Evolutionary conservation across 345 rosid species (phyloP).

Genomic region (Chamaenerion angustifolium): DNA sequence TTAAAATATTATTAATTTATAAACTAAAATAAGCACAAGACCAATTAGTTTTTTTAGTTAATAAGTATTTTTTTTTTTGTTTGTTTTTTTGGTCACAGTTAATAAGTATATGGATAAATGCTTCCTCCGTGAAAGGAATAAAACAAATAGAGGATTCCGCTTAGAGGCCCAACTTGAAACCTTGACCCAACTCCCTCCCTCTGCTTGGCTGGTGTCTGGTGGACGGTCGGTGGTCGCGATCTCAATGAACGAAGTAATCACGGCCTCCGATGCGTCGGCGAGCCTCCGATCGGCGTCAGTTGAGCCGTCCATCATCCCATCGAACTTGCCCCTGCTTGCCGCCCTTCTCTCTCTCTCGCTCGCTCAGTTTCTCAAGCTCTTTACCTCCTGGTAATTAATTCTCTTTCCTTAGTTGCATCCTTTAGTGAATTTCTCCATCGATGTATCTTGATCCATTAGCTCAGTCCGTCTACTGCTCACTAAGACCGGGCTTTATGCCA

Average conservation of each 20-base stretch:
- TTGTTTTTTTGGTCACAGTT: too few species aligned
- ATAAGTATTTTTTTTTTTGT: too few species aligned
- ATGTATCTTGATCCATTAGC: neutral
- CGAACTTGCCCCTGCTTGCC: slow-evolving; percentile 31
- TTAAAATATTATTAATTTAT: too few species aligned
- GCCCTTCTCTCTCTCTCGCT: slow-evolving; percentile 34
- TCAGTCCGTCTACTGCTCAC: too few species aligned
- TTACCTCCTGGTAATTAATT: slow-evolving; percentile 34
- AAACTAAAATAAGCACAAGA: too few species aligned
- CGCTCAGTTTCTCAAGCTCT: slow-evolving; percentile 43
- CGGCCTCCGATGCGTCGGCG: slow-evolving; percentile 31
- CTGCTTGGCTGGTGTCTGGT: neutral
- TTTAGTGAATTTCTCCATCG: neutral
- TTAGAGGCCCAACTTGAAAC: neutral
- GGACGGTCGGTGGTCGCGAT: neutral
- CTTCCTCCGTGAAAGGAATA: too few species aligned
- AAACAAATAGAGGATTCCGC: neutral
- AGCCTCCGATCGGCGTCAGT: slow-evolving; percentile 20
- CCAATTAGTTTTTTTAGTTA: too few species aligned
- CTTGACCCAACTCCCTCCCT: neutral
- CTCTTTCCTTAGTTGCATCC: neutral
- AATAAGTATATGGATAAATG: too few species aligned
- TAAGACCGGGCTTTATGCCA: too few species aligned
- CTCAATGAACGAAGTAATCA: slow-evolving; percentile 34
- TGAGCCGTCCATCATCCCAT: slow-evolving; percentile 17